phyloP scores from a whole-genome alignment of 495 filamentous ascomycete genomes.

The Xylaria flabelliformis region DNA sequence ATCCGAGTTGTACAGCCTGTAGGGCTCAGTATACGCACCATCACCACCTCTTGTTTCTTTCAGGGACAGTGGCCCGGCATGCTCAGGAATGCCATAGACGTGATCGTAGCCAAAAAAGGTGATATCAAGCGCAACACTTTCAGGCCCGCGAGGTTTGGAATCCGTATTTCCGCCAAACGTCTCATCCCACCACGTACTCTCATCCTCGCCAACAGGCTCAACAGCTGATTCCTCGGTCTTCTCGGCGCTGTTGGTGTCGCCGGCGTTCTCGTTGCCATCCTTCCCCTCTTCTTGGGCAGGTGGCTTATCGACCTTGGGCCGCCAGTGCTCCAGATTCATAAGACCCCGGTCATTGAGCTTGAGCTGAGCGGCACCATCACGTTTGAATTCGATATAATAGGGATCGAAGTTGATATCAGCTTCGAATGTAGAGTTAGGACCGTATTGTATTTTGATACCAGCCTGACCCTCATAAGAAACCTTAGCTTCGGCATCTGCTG shows the following conservation, averaged over 20 bases:
- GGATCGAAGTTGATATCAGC: conserved; percentile 82
- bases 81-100: conserved; percentile 94
- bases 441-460: conserved; percentile 80
- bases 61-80: conserved; percentile 84
- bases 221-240: conserved; percentile 47
- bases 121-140: conserved; percentile 89
- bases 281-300: conserved; percentile 56
- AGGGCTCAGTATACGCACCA: conserved; percentile 88
- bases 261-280: conserved; percentile 53
- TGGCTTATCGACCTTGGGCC: conserved; percentile 78
- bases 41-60: conserved; percentile 88
- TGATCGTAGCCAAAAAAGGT: conserved; percentile 89
- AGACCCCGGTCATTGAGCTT: conserved; percentile 86
- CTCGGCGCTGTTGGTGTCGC: conserved; percentile 50
- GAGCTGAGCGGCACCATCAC: conserved; percentile 81
- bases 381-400: conserved; percentile 83
- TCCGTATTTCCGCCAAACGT: conserved; percentile 93
- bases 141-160: conserved; percentile 85
- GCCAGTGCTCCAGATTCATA: conserved; percentile 95
- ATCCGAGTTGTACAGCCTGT: conserved; percentile 93
- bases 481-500: conserved; percentile 70
- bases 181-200: conserved; percentile 98
- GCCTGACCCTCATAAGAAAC: conserved; percentile 63
- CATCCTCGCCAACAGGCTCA: conserved; percentile 58
- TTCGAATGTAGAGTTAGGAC: conserved; percentile 74